These are phyloP conservation scores for Phaffia rhodozyma DNA, from an alignment of 1,284 basidiomycete species.

Conservation along the genomic window DNA sequence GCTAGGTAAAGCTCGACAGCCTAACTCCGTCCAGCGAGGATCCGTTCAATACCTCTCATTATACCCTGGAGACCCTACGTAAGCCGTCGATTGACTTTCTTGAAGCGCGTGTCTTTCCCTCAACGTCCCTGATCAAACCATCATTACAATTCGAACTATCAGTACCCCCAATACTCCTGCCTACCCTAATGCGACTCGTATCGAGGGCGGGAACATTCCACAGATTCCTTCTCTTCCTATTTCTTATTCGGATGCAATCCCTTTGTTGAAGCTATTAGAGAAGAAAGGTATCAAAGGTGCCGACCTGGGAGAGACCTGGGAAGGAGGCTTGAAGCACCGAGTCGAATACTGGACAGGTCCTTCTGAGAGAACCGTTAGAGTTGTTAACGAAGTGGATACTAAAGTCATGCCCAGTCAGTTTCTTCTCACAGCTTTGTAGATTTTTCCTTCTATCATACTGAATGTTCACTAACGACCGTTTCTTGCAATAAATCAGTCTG, in stretches of 20 bases:
- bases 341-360: conserved; percentile 44
- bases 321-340: conserved; percentile 38
- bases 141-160: conserved; percentile 47
- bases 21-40: conserved; percentile 65
- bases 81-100: background rate
- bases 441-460: background rate
- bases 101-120: background rate
- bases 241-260: conserved; percentile 41
- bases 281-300: conserved; percentile 29
- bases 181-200: conserved; percentile 66
- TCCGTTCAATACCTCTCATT: conserved; percentile 52
- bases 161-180: conserved; percentile 77
- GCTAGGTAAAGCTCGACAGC: conserved; percentile 10
- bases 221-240: conserved; percentile 59
- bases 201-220: conserved; percentile 58
- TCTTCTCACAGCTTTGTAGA: too few relatives aligned
- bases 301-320: conserved; percentile 36
- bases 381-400: conserved; percentile 51
- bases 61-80: conserved; percentile 16
- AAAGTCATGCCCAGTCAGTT: conserved; percentile 44
- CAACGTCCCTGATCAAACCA: background rate
- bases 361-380: conserved; percentile 36
- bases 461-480: conserved; percentile 29
- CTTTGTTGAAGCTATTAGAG: conserved; percentile 37
- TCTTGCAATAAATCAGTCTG: conserved; percentile 45